Evolutionary conservation across 177 flowering plant species (phyloP), one percentile per base, ranked within the genome.

Genomic region (Vitis hybrid): DNA sequence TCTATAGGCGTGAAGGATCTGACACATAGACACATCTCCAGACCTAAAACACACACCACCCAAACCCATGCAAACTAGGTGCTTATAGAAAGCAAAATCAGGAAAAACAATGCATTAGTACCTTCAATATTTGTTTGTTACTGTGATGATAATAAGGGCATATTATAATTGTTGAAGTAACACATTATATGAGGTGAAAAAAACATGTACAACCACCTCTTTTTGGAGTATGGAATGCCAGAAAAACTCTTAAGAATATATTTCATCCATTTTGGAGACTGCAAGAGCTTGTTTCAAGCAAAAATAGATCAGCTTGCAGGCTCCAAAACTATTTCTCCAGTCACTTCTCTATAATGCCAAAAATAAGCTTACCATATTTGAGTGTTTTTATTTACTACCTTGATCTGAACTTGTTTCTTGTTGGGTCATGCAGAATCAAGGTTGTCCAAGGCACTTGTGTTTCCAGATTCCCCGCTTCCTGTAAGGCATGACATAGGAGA

Each of bases 341-440:
- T 6, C 26, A 12, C 3, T 18, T 21, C 29, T 59, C 29, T 59
- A 3, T 59, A 14, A 9, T 21, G 29, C 14, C 62, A 19, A 26
- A 60, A 60, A 31, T 22, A 14, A 26, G 62, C 39, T 60, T 60
- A 11, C 19, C 19, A 8, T 12, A 16, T 66, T 68, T 68, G 49
- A 4, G 13, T 22, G 10, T 7, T 56, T 71, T 19, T 6, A 18
- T 22, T 22, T 29, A 16, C 53, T 18, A 39, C 18, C 11, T 62
- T 18, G 19, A 49, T 19, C 53, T 71, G 52, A 51, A 12, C 11
- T 29, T 1, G 56, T 49, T 55, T 50, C 50, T 49, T 29, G 45
- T 1, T 59, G 3, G 45, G 6, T 65, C 22, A 7, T 76, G 74
- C 83, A 88, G 94, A 74, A 61, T 59, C 79, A 13, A 74, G 77